Base-by-base conservation (phyloP, 768 basidiomycete species). In the Cystobasidium onofrii region DNA sequence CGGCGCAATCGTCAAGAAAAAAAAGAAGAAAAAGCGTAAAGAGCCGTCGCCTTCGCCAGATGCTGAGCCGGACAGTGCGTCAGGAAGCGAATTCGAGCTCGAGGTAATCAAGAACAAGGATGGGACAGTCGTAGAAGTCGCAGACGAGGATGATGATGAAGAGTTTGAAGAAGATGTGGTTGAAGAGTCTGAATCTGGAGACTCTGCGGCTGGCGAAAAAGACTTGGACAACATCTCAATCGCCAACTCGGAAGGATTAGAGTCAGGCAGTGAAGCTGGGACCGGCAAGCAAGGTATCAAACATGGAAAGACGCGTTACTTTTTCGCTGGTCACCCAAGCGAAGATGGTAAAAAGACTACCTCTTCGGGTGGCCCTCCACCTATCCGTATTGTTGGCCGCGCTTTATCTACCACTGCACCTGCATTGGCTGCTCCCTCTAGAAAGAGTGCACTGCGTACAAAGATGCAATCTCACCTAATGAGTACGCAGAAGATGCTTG, bases 21-120 rank as follows among this genome's bases (percentile, higher is more conserved):
- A 34, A 33, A 55, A 31, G 69, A 36, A 33, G 43, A 71, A 27
- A 20, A 60, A 18, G 27, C 63, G 63, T 34, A 64, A 64, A 41
- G 33, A 46, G 36, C 63, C 63, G 23, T 36, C 33, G 1, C 63
- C 63, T 9, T 64, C 33, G 63, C 63, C 63, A 12, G 55, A 71
- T 10, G 69, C 60, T 15, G 69, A 60, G 29, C 27, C 29, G 18
- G 69, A 71, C 25, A 27, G 25, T 12, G 55, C 54, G 10, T 71
- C 69, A 39, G 69, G 69, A 4, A 57, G 54, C 69, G 69, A 71
- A 36, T 71, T 55, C 55, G 69, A 13, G 55, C 69, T 54, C 25
- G 69, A 71, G 34, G 69, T 71, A 2, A 29, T 61, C 31, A 71
- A 71, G 43, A 52, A 46, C 69, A 71, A 55, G 31, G 69, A 71